These are phyloP conservation scores for Pseudopyricularia javanii DNA, from an alignment of 2,329 filamentous ascomycete genomes.

Conservation along the genomic window DNA sequence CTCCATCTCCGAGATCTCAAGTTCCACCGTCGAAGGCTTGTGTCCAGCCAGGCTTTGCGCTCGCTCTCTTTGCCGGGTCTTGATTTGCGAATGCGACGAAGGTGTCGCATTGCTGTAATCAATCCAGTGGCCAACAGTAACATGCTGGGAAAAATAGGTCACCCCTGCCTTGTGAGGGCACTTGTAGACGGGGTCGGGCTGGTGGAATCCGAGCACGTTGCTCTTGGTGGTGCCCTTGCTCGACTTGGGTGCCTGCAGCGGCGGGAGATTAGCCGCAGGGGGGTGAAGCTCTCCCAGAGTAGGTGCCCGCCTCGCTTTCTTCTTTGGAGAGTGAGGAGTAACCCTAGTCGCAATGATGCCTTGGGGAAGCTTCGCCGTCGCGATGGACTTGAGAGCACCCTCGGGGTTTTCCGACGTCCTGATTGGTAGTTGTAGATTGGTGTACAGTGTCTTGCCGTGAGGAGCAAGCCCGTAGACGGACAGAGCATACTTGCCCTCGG, in stretches of 20 bases:
- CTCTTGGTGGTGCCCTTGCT: constrained; percentile 58
- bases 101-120: constrained; percentile 54
- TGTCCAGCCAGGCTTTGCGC: constrained; percentile 53
- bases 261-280: constrained; percentile 51
- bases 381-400: constrained; percentile 30
- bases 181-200: constrained; percentile 32
- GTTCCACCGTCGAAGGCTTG: constrained; percentile 41
- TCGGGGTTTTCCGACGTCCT: constrained; percentile 14
- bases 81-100: constrained; percentile 36
- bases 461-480: constrained; percentile 68
- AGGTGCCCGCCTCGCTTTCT: constrained; percentile 38
- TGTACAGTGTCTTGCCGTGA: constrained; percentile 69
- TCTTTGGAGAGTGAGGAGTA: constrained; percentile 30
- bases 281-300: constrained; percentile 66
- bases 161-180: constrained; percentile 34
- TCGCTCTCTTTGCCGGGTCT: constrained; percentile 58
- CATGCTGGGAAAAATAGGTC: constrained; percentile 53
- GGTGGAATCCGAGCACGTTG: constrained; percentile 22
- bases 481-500: constrained; percentile 39
- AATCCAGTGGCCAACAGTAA: constrained; percentile 59
- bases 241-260: constrained; percentile 59
- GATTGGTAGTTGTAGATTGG: constrained; percentile 56
- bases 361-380: constrained; percentile 57
- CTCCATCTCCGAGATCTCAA: constrained; percentile 57
- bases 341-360: constrained; percentile 62